Evolutionary conservation across 805 yeast genomes (phyloP), one percentile per base, ranked within the genome.

Genomic region (Spathaspora sp.): DNA sequence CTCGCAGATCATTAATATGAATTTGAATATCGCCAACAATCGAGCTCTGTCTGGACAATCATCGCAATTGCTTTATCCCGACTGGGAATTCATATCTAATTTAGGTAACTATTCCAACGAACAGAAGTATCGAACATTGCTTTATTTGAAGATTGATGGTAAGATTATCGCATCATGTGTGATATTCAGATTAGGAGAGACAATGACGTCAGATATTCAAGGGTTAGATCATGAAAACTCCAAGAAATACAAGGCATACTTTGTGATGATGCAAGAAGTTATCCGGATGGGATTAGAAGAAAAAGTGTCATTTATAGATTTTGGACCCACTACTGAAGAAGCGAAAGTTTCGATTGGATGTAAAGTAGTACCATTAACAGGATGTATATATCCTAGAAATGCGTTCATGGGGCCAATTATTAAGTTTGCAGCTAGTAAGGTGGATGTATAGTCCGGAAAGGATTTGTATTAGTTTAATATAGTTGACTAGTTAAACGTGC

Each of bases 201-300:
- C 79, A 1, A 68, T 74, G 43, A 74, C 79, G 2, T 69, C 76
- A 6, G 79, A 74, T 53, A 60, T 74, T 14, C 79, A 74, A 55
- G 79, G 79, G 5, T 59, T 74, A 18, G 70, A 75, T 48, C 74
- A 72, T 47, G 77, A 72, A 17, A 54, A 52, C 18, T 71, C 71
- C 11, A 65, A 73, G 29, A 59, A 68, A 44, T 69, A 68, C 54
- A 73, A 71, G 52, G 77, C 77, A 2, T 74, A 74, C 52, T 74
- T 74, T 59, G 79, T 73, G 18, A 75, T 75, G 78, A 74, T 74
- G 78, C 77, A 74, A 58, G 67, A 70, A 43, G 73, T 73, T n/a
- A 72, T 74, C 20, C 60, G 61, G 19, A 71, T 73, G 16, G 79
- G 77, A 0, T 54, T 74, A 48, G 59, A 59, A 44, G 74, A 69